phyloP scores from a whole-genome alignment of 192 early-diverging fungal species.

The Dimargaris verticillata region DNA sequence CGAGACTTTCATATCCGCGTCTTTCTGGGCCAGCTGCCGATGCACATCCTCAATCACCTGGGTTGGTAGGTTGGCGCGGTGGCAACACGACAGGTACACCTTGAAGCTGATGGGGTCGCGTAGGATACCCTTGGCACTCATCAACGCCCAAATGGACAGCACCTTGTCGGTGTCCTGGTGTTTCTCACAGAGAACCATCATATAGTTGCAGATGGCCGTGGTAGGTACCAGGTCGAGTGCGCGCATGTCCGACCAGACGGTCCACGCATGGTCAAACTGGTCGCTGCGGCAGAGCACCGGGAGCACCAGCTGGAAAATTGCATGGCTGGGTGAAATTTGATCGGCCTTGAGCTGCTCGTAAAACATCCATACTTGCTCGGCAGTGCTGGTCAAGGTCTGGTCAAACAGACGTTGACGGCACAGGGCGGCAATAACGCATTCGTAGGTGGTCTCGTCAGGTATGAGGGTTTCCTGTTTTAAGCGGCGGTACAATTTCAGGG shows the following conservation, averaged over 20 bases:
- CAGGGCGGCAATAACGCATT: background rate
- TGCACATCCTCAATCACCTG: background rate
- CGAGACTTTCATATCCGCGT: background rate
- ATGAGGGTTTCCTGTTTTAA: background rate
- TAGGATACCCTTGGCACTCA: background rate
- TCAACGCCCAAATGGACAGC: background rate
- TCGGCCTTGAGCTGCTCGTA: background rate
- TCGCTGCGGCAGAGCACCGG: slow-evolving; percentile 7
- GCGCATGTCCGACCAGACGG: background rate
- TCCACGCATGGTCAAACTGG: slow-evolving; percentile 1
- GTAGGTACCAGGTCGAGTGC: background rate
- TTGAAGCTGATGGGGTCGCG: slow-evolving; percentile 9
- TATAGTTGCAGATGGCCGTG: slow-evolving; percentile 4
- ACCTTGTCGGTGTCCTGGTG: slow-evolving; percentile 5
- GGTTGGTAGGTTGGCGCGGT: background rate
- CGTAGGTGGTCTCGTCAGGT: slow-evolving; percentile 1
- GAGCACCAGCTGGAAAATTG: slow-evolving; percentile 6
- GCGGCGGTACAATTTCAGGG: background rate
- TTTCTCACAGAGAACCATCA: slow-evolving; percentile 3
- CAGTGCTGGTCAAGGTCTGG: background rate
- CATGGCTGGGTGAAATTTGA: background rate
- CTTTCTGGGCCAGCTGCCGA: no score
- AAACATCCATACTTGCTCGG: background rate
- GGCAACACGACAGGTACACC: slow-evolving; percentile 7
- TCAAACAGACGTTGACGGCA: background rate